A percentile compares a stretch with the other conserved stretches of the same genome.
Conservation (phyloP, 345 rosid species). For the Isatis tinctoria region DNA sequence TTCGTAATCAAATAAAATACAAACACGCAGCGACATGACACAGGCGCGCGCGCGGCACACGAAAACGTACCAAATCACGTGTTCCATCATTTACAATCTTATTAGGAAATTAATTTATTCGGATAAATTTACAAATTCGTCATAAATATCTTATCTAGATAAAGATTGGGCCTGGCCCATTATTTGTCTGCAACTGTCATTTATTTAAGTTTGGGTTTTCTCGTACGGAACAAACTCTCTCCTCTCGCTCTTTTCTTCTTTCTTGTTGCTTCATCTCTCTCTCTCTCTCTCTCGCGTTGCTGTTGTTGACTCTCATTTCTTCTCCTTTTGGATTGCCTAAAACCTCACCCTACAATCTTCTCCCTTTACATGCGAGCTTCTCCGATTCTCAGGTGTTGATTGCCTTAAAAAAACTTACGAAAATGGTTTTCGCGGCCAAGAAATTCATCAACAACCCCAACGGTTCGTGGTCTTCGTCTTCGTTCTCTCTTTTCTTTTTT, state of each 20-base stretch:
- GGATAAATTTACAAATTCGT: not conserved
- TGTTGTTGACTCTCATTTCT: slow-evolving; percentile 30
- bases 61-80: slow-evolving; percentile 13
- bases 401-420: not conserved
- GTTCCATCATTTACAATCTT: not conserved
- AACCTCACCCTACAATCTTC: slow-evolving; percentile 20
- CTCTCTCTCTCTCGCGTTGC: slow-evolving; percentile 15
- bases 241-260: not conserved
- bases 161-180: slow-evolving; percentile 29
- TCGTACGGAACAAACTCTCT: slow-evolving; percentile 28
- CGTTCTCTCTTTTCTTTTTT: not conserved
- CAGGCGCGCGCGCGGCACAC: slow-evolving; percentile 5
- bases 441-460: slow-evolving; percentile 86
- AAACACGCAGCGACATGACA: not conserved
- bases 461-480: slow-evolving; percentile 47
- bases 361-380: slow-evolving; percentile 9
- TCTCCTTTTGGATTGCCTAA: slow-evolving; percentile 24
- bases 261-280: not conserved
- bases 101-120: slow-evolving; percentile 5
- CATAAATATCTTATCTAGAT: slow-evolving; percentile 24
- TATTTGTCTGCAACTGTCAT: slow-evolving; percentile 12
- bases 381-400: slow-evolving; percentile 18
- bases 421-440: slow-evolving; percentile 79
- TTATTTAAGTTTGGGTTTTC: slow-evolving; percentile 13
- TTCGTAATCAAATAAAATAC: not conserved